Conservation (phyloP, 495 filamentous ascomycete genomes). For the Penicillium cataractarum region DNA sequence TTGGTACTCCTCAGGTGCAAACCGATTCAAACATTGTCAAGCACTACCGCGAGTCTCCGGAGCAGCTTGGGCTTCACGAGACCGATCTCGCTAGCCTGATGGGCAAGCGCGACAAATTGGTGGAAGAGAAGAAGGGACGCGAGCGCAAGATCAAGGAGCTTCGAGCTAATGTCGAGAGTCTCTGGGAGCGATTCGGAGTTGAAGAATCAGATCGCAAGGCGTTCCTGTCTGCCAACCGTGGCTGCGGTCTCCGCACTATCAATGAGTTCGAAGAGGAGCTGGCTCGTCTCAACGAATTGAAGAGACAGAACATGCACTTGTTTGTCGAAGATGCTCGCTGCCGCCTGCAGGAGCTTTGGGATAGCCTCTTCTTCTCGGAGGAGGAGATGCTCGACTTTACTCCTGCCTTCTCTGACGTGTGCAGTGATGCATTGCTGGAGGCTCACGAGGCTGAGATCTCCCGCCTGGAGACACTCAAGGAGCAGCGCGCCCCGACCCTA, state of each 20-base stretch:
- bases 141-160: conserved; percentile 81
- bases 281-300: conserved; percentile 82
- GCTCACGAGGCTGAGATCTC: conserved; percentile 88
- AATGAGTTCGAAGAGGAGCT: conserved; percentile 95
- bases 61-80: conserved; percentile 89
- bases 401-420: conserved; percentile 82
- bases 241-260: conserved; percentile 83
- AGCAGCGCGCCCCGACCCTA: conserved; percentile 84
- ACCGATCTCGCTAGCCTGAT: conserved; percentile 77
- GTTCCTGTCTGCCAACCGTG: conserved; percentile 72
- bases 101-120: conserved; percentile 74
- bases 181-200: conserved; percentile 88
- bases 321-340: conserved; percentile 93
- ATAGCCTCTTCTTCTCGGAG: conserved; percentile 88
- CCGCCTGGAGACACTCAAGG: conserved; percentile 78
- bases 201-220: conserved; percentile 80
- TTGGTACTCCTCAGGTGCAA: conserved; percentile 89
- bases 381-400: conserved; percentile 98
- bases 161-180: conserved; percentile 68
- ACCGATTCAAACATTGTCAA: conserved; percentile 88
- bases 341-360: conserved; percentile 93
- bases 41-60: conserved; percentile 83
- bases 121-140: conserved; percentile 92
- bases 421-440: conserved; percentile 84
- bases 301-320: conserved; percentile 89